Percentiles rank a stretch among this genome's conserved stretches.
Conservation (phyloP, 73 alveolate species). For the Blepharisma japonicum region DNA sequence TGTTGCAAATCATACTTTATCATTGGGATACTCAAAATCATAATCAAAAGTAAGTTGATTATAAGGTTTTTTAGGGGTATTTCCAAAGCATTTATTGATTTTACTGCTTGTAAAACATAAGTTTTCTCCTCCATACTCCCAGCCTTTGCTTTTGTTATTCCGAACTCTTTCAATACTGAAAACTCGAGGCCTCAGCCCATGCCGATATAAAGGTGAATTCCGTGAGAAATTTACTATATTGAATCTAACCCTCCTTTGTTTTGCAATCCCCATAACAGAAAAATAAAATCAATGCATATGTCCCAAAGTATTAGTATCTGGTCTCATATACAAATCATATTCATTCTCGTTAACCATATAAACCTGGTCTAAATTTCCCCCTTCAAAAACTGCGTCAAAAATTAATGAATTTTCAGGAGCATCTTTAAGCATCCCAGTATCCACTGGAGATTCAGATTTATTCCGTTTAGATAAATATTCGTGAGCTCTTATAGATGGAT, state of each 20-base stretch:
- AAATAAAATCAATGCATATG: constrained; percentile 89
- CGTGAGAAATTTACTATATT: constrained; percentile 85
- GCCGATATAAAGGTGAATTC: constrained; percentile 62
- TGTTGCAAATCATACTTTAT: constrained; percentile 83
- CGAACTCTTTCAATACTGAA: neutral
- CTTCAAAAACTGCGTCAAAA: constrained; percentile 43
- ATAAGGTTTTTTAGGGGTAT: neutral
- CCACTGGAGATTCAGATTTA: neutral
- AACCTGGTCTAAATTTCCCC: constrained; percentile 39
- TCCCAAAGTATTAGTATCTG: constrained; percentile 42
- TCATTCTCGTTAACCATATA: constrained; percentile 37
- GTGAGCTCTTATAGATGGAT: neutral
- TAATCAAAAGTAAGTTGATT: neutral
- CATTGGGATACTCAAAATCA: neutral
- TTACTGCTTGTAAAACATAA: neutral
- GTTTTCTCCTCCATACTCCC: constrained; percentile 23
- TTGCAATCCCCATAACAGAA: constrained; percentile 52
- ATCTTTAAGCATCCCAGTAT: constrained; percentile 1
- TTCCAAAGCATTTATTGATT: constrained; percentile 4
- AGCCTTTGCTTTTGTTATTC: neutral
- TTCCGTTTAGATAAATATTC: neutral
- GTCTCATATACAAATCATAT: constrained; percentile 44
- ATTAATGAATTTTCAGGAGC: constrained; percentile 16
- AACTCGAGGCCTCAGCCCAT: constrained; percentile 58
- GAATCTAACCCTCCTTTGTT: constrained; percentile 63